phyloP scores from a whole-genome alignment of 2,329 filamentous ascomycete genomes.

The Chrysosphaeria jannelii region DNA sequence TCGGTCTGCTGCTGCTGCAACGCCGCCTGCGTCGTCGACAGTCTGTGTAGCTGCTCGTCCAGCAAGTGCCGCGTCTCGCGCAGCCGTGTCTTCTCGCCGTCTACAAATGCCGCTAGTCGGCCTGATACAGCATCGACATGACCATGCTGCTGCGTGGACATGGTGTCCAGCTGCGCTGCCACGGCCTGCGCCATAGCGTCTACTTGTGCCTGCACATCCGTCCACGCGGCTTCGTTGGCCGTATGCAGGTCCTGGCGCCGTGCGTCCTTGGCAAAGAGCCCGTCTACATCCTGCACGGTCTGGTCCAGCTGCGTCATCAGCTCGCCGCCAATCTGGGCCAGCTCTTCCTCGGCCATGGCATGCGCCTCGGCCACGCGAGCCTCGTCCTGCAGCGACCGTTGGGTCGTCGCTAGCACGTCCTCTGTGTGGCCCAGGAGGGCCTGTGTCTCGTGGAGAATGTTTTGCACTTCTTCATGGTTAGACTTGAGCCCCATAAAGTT shows the following conservation, averaged over 20 bases:
- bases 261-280: conserved; percentile 60
- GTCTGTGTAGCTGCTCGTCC: conserved; percentile 33
- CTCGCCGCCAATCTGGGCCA: conserved; percentile 41
- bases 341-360: conserved; percentile 50
- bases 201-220: conserved; percentile 44
- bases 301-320: conserved; percentile 50
- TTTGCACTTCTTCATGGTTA: conserved; percentile 51
- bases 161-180: conserved; percentile 41
- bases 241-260: conserved; percentile 61
- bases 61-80: conserved; percentile 39
- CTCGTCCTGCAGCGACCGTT: conserved; percentile 50
- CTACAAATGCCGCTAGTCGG: conserved; percentile 50
- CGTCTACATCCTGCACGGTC: conserved; percentile 53
- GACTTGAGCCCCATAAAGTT: conserved; percentile 73
- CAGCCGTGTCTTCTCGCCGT: conserved; percentile 41
- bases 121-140: conserved; percentile 36
- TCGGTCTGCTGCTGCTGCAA: conserved; percentile 35
- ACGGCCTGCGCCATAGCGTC: conserved; percentile 46
- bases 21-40: conserved; percentile 15
- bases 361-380: conserved; percentile 55
- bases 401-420: conserved; percentile 48
- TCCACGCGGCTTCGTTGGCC: conserved; percentile 54
- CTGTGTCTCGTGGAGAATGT: conserved; percentile 48
- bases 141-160: conserved; percentile 41
- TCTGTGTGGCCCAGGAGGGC: conserved; percentile 68